phyloP scores from a whole-genome alignment of 805 yeast species.

The Ogataea ramenticola region DNA sequence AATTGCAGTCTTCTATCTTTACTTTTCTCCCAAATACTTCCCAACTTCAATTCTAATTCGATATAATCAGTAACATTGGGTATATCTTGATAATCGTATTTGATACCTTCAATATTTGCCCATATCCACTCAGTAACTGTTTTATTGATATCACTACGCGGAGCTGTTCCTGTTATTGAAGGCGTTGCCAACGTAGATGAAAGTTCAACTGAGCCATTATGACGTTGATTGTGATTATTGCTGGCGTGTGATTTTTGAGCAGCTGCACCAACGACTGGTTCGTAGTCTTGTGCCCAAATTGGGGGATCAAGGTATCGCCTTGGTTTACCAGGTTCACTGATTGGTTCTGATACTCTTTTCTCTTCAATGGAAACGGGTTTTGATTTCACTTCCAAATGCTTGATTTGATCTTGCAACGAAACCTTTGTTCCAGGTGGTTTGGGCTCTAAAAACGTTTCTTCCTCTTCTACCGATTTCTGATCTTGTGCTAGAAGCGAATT shows the following conservation, averaged over 20 bases:
- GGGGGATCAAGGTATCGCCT: slow-evolving; percentile 60
- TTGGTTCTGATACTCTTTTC: slow-evolving; percentile 2
- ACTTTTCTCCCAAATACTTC: slow-evolving; percentile 58
- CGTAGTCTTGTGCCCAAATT: slow-evolving; percentile 78
- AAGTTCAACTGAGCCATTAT: not conserved
- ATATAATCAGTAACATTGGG: slow-evolving; percentile 41
- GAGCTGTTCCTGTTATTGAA: slow-evolving; percentile 67
- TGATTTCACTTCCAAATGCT: slow-evolving; percentile 13
- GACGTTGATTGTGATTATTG: slow-evolving; percentile 4
- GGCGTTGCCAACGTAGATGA: slow-evolving; percentile 21
- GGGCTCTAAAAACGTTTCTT: slow-evolving; percentile 6
- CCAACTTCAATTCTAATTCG: slow-evolving; percentile 72
- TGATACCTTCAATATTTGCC: slow-evolving; percentile 66
- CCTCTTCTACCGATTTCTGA: slow-evolving; percentile 3
- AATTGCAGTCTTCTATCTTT: slow-evolving; percentile 55
- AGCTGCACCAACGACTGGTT: slow-evolving; percentile 24
- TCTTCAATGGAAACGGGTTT: slow-evolving; percentile 17
- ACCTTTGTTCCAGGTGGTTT: slow-evolving; percentile 4
- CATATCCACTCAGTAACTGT: slow-evolving; percentile 85
- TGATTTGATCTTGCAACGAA: slow-evolving; percentile 19
- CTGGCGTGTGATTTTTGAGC: not conserved
- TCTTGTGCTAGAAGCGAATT: not conserved
- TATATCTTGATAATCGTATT: slow-evolving; percentile 32
- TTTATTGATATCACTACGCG: slow-evolving; percentile 74
- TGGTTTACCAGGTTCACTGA: slow-evolving; percentile 36